Conservation (phyloP, 306 rosid species). For the Cucurbita moschata region DNA sequence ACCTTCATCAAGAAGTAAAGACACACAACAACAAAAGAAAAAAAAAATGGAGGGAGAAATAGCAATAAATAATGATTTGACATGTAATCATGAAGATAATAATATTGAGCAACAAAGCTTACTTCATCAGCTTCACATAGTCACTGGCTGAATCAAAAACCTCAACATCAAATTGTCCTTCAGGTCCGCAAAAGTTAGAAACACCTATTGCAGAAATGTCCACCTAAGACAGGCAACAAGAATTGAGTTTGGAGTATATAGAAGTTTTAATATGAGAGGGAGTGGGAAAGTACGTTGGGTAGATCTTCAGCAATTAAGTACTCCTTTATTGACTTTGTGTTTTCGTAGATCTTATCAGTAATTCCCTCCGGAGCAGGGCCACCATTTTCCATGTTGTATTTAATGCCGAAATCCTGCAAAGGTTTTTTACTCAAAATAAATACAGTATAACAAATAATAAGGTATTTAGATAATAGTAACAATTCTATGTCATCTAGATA, state of each 20-base stretch:
- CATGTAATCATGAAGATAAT: neutral
- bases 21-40: neutral
- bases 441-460: neutral
- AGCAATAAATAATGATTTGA: neutral
- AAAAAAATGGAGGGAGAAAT: neutral
- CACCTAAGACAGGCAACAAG: conserved; percentile 37
- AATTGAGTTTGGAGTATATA: conserved; percentile 6
- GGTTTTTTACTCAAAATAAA: neutral
- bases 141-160: conserved; percentile 95
- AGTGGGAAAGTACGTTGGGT: conserved; percentile 45
- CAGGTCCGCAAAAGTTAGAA: conserved; percentile 67
- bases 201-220: conserved; percentile 50
- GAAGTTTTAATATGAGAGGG: neutral
- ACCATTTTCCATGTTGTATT: conserved; percentile 98
- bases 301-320: conserved; percentile 66
- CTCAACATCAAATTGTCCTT: conserved; percentile 90
- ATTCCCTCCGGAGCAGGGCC: conserved; percentile 98
- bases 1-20: neutral
- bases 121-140: conserved; percentile 85
- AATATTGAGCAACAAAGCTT: conserved; percentile 15
- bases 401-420: conserved; percentile 94
- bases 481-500: neutral
- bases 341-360: conserved; percentile 72
- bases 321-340: conserved; percentile 75
- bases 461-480: no score